Evolutionary conservation across 768 basidiomycete genomes (phyloP).

Genomic region (Tulasnella sp.): DNA sequence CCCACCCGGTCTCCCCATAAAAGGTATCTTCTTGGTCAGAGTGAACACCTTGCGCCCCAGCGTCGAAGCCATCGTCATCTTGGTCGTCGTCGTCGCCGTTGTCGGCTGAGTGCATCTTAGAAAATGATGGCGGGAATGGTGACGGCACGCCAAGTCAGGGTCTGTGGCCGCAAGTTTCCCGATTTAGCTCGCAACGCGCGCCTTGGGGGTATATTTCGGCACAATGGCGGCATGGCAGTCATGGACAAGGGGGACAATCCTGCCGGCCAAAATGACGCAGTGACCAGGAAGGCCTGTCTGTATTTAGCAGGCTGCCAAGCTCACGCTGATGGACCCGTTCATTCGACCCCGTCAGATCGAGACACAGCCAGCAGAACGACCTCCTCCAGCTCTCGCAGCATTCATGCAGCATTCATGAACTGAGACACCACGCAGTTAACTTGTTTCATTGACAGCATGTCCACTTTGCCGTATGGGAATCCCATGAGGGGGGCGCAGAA

Average conservation of each 20-base stretch:
- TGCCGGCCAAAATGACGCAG: neutral
- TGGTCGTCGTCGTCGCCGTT: neutral
- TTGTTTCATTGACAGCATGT: too few relatives aligned
- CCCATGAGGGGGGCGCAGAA: too few relatives aligned
- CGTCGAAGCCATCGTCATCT: neutral
- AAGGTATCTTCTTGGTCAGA: neutral
- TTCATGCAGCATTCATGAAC: too few relatives aligned
- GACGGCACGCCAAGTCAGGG: slow-evolving; percentile 7
- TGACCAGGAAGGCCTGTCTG: neutral
- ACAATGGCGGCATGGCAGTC: neutral
- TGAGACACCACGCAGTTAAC: too few relatives aligned
- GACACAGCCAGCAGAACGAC: neutral
- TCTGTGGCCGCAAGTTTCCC: neutral
- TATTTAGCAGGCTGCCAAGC: neutral
- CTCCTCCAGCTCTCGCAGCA: neutral
- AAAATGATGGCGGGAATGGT: neutral
- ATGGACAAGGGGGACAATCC: neutral
- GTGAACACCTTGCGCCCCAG: neutral
- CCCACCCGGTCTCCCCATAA: neutral
- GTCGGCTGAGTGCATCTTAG: neutral
- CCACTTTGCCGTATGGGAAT: too few relatives aligned
- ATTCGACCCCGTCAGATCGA: neutral
- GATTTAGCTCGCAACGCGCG: neutral
- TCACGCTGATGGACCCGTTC: neutral
- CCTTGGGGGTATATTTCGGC: neutral